Base-by-base conservation (phyloP, 768 basidiomycete genomes). In the Agaricus subrufescens region DNA sequence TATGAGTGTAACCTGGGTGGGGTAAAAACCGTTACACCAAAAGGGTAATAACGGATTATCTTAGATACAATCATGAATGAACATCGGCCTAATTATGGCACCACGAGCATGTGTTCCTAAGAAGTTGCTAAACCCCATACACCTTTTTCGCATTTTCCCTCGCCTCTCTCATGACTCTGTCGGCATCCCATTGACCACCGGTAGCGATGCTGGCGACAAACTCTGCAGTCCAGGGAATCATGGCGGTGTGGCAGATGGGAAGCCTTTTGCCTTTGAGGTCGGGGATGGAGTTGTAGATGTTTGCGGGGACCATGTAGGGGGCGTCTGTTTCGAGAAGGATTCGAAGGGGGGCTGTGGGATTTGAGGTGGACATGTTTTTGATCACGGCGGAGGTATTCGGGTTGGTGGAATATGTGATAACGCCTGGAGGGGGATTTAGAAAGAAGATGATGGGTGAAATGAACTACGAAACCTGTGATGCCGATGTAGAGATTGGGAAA, bases 401-500 rank as follows among this genome's bases (percentile, higher is more conserved):
- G 64, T 94, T 94, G 0, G 84, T 82, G 0, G 87, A 63, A 65
- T 89, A 94, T 1, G 92, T 87, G 56, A 93, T 83, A 29, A 94
- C 91, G 44, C 89, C 89, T 85, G 60, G 30, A 26, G 40, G 11
- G 48, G n/a, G 29, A 40, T 34, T 29, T 39, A 31, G 30, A 51
- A 26, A 23, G 38, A 54, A 26, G 27, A 37, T 44, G 8, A 12
- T 19, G 19, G 6, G 10, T 45, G 27, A 54, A 54, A 19, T 67
- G 42, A 45, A 10, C 42, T 50, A 26, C 43, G 19, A 19, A 19
- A 76, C 88, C 89, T 2, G 91, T 94, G 47, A 94, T 81, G 2
- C 92, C 92, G 47, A 94, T 91, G 66, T 80, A 87, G 12, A 92
- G 80, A 65, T 93, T 91, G 0, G 88, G 83, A 66, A 93, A 94